A percentile compares a stretch with the other conserved stretches of the same genome.
Conservation (phyloP, 768 basidiomycete species). For the Candolleomyces eurysporus region DNA sequence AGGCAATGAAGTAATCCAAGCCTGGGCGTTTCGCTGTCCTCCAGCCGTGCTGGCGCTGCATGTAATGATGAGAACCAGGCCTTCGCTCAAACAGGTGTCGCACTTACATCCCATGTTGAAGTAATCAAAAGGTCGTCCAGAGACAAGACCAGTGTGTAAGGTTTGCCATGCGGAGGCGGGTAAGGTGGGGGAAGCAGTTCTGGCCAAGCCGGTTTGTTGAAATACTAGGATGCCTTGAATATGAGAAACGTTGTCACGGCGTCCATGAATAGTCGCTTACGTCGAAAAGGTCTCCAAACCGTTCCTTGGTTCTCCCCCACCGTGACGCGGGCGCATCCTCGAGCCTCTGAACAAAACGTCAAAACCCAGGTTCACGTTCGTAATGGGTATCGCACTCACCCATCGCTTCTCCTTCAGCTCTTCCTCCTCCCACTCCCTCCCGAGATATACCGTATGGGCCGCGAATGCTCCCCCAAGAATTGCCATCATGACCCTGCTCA, state of each 20-base stretch:
- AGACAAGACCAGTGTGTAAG: slow-evolving; percentile 88
- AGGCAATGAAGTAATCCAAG: slow-evolving; percentile 96
- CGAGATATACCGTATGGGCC: slow-evolving; percentile 61
- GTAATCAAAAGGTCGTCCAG: slow-evolving; percentile 90
- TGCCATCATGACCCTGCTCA: slow-evolving; percentile 54
- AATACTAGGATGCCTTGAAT: slow-evolving; percentile 50
- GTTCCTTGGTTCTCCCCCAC: slow-evolving; percentile 60
- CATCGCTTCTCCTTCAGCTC: slow-evolving; percentile 64
- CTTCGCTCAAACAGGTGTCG: neutral
- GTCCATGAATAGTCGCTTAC: slow-evolving; percentile 37
- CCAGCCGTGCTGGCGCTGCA: slow-evolving; percentile 90
- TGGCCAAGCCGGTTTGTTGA: slow-evolving; percentile 91
- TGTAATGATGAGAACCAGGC: neutral
- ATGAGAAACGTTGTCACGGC: neutral
- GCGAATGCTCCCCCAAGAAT: slow-evolving; percentile 56
- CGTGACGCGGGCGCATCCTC: slow-evolving; percentile 61
- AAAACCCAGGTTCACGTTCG: neutral
- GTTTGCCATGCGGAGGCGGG: slow-evolving; percentile 80
- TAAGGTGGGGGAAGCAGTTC: slow-evolving; percentile 88
- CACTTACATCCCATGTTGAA: slow-evolving; percentile 93
- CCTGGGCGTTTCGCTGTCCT: slow-evolving; percentile 96
- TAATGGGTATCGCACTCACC: slow-evolving; percentile 37
- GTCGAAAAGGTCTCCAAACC: slow-evolving; percentile 66
- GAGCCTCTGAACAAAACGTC: slow-evolving; percentile 24
- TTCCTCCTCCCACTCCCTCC: slow-evolving; percentile 74